phyloP scores from a whole-genome alignment of 495 filamentous ascomycete species.

The Lophiotrema nucula region DNA sequence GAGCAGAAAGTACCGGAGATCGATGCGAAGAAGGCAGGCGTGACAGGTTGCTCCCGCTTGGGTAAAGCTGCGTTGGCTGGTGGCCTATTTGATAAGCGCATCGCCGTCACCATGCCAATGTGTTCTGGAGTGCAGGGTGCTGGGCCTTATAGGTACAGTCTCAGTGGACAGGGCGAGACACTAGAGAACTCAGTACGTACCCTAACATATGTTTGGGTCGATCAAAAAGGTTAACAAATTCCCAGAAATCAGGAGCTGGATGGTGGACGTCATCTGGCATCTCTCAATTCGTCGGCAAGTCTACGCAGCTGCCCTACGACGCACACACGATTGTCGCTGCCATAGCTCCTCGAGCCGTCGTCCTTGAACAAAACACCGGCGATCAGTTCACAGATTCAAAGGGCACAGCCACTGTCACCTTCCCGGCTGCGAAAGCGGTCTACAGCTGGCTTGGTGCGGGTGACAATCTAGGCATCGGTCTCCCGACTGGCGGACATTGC shows the following conservation, averaged over 20 bases:
- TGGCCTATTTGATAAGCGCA: constrained; percentile 52
- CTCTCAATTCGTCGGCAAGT: constrained; percentile 51
- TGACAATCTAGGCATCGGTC: constrained; percentile 51
- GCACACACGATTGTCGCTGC: constrained; percentile 55
- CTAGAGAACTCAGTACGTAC: constrained; percentile 49
- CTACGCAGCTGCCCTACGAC: constrained; percentile 51
- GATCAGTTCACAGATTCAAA: constrained; percentile 54
- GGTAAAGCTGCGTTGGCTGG: constrained; percentile 54
- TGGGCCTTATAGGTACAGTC: constrained; percentile 52
- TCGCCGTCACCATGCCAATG: constrained; percentile 58
- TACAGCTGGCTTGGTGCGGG: constrained; percentile 53
- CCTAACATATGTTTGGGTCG: not conserved
- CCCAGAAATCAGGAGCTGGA: constrained; percentile 49
- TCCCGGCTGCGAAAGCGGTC: constrained; percentile 52
- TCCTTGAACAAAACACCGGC: constrained; percentile 51
- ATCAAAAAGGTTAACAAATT: not conserved
- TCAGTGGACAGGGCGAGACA: constrained; percentile 55
- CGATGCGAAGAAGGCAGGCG: constrained; percentile 48
- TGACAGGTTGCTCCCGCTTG: constrained; percentile 54
- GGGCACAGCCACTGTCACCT: constrained; percentile 50
- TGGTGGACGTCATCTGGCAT: constrained; percentile 54
- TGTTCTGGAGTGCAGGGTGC: constrained; percentile 53
- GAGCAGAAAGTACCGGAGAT: constrained; percentile 52
- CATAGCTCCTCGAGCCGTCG: constrained; percentile 52
- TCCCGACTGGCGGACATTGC: constrained; percentile 51